These are phyloP conservation scores for Rosa hybrid DNA, from an alignment of 331 rosid species.

Conservation along the genomic window DNA sequence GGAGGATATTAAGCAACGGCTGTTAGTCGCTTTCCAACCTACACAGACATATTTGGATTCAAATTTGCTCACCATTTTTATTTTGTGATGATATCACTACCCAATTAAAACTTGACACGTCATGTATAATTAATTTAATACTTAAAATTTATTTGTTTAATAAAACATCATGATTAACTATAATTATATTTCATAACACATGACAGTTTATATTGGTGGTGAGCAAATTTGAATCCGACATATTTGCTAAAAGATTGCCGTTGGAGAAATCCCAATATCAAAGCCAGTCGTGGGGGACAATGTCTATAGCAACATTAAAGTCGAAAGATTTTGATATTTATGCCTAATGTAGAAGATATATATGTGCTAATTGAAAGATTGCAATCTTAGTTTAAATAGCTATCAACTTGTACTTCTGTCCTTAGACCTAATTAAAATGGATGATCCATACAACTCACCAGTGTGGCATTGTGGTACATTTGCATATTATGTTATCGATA, in stretches of 20 bases:
- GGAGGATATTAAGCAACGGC: no score
- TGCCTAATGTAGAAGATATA: background rate
- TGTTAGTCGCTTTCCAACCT: background rate
- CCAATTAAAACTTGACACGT: no score
- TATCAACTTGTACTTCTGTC: background rate
- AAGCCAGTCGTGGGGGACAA: background rate
- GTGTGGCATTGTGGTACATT: conserved; percentile 10
- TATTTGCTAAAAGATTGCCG: background rate
- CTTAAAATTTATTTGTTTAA: no score
- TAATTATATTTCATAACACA: no score
- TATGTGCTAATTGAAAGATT: background rate
- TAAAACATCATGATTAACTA: no score
- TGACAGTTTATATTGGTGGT: no score
- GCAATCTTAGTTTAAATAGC: background rate
- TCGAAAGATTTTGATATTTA: background rate
- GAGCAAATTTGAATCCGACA: no score
- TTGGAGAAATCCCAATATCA: background rate
- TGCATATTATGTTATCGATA: background rate
- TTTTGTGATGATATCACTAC: no score
- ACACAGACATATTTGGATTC: background rate
- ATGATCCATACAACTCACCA: conserved; percentile 14
- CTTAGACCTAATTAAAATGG: background rate
- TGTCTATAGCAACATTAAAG: background rate
- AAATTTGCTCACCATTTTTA: no score
- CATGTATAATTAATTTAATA: no score